Base-by-base conservation (phyloP, 2,329 filamentous ascomycete genomes). In the Sporothrix brasiliensis region DNA sequence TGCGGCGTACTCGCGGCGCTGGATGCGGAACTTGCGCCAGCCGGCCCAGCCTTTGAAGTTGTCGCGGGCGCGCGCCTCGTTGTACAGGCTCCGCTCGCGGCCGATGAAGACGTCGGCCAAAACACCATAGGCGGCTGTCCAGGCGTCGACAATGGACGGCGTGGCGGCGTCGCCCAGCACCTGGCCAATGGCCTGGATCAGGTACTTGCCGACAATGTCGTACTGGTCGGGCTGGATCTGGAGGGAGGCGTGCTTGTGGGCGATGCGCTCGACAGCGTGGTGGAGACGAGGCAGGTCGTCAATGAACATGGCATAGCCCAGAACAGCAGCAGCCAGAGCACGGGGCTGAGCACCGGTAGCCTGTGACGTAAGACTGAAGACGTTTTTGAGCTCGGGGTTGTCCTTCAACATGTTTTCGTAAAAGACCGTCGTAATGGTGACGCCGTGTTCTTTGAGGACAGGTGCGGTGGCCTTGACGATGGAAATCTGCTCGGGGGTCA, bases 401-500 rank as follows among this genome's bases (percentile, higher is more conserved):
- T 87, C 87, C 19, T 73, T 73, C 39, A 94, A 83, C 81, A 94
- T 84, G 80, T 88, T 89, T 58, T 83, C 81, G 82, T 94, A 94
- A 82, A 94, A 93, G 73, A 85, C 81, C 1, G 82, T 84, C n/a
- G 91, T 93, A 79, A 94, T 92, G 60, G 84, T 81, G 21, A 82
- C 82, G 79, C 91, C 92, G 77, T 93, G 87, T 72, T 88, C 83
- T 73, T 88, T 85, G 9, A 94, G 84, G 21, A 92, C 85, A 2
- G 92, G 92, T 52, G 89, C 91, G 1, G 92, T 94, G 50, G 91
- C 84, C 79, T 93, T 94, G 82, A 95, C 89, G 74, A 91, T 88
- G 72, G 85, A 81, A 73, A 90, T 84, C 81, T 94, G 91, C 50
- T 85, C 81, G 34, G 85, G 80, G 13, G 89, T 89, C 71, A 92